These are phyloP conservation scores for Rhinocladiella mackenziei DNA, from an alignment of 2,329 filamentous ascomycete species.

Conservation along the genomic window DNA sequence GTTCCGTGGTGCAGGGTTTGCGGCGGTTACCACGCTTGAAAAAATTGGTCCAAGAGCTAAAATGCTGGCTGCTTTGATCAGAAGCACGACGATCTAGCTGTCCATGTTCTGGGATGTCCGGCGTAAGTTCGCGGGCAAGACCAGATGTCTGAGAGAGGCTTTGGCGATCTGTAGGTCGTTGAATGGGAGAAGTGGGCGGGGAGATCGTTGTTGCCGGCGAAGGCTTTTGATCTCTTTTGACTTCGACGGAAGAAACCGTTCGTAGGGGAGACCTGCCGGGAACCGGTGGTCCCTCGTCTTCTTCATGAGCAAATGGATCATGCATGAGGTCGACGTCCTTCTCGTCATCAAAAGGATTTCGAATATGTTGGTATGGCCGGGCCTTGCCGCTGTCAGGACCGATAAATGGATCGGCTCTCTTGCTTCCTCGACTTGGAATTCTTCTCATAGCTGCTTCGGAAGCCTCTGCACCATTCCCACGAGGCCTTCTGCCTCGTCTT, in stretches of 20 bases:
- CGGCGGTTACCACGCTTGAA: conserved; percentile 62
- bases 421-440: conserved; percentile 1
- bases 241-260: conserved; percentile 18
- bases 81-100: conserved; percentile 54
- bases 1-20: conserved; percentile 52
- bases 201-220: conserved; percentile 41
- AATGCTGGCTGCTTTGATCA: conserved; percentile 47
- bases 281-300: conserved; percentile 24
- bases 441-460: conserved; percentile 6
- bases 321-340: conserved; percentile 27
- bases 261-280: conserved; percentile 25
- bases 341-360: conserved; percentile 30
- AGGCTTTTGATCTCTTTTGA: conserved; percentile 10
- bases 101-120: conserved; percentile 51
- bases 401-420: conserved; percentile 16
- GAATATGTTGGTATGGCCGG: conserved; percentile 14
- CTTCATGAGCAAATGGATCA: conserved; percentile 20
- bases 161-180: conserved; percentile 46
- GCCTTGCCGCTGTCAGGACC: conserved; percentile 13
- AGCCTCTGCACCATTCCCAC: conserved; percentile 14
- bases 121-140: conserved; percentile 48
- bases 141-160: conserved; percentile 53
- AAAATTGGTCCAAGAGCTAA: conserved; percentile 63
- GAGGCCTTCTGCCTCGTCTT: conserved; percentile 6
- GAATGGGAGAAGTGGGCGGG: conserved; percentile 44